phyloP scores from a whole-genome alignment of 169 alveolate genomes.

The Babesia divergens region DNA sequence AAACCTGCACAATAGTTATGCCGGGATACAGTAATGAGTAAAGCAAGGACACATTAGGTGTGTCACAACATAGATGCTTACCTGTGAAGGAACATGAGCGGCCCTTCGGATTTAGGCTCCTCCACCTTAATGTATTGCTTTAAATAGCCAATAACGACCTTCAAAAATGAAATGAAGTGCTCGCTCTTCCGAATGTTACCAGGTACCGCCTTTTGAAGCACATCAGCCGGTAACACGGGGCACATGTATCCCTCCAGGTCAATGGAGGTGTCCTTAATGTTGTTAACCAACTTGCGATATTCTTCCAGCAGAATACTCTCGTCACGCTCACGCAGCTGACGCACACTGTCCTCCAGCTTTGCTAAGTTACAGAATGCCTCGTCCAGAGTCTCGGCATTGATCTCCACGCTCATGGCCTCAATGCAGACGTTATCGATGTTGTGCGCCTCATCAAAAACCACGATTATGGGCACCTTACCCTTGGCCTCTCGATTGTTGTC shows the following conservation, averaged over 20 bases:
- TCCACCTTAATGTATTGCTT: conserved; percentile 83
- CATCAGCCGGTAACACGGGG: conserved; percentile 83
- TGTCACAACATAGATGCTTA: conserved; percentile 62
- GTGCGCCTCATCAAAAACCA: conserved; percentile 97
- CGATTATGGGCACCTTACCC: conserved; percentile 83
- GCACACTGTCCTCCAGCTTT: conserved; percentile 71
- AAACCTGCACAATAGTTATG: conserved; percentile 8
- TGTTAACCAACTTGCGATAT: conserved; percentile 32
- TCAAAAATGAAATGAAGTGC: conserved; percentile 86
- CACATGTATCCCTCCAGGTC: conserved; percentile 66
- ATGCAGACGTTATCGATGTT: conserved; percentile 97
- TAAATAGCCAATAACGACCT: conserved; percentile 85
- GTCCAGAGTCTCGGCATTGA: conserved; percentile 82
- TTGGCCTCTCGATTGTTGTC: conserved; percentile 44
- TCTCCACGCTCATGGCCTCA: conserved; percentile 92
- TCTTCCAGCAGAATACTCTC: conserved; percentile 39
- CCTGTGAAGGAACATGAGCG: conserved; percentile 86
- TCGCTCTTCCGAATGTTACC: conserved; percentile 92
- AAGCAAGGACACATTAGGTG: conserved; percentile 79
- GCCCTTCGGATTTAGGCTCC: conserved; percentile 89
- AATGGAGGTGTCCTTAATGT: conserved; percentile 16
- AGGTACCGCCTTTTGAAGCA: conserved; percentile 79
- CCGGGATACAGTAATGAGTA: conserved; percentile 11
- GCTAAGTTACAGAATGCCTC: conserved; percentile 83
- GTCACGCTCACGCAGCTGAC: conserved; percentile 54